A percentile compares a stretch with the other conserved stretches of the same genome.
These are phyloP conservation scores for Leptomonas pyrrhocoris DNA, from an alignment of 208 protist genomes.

Conservation along the genomic window DNA sequence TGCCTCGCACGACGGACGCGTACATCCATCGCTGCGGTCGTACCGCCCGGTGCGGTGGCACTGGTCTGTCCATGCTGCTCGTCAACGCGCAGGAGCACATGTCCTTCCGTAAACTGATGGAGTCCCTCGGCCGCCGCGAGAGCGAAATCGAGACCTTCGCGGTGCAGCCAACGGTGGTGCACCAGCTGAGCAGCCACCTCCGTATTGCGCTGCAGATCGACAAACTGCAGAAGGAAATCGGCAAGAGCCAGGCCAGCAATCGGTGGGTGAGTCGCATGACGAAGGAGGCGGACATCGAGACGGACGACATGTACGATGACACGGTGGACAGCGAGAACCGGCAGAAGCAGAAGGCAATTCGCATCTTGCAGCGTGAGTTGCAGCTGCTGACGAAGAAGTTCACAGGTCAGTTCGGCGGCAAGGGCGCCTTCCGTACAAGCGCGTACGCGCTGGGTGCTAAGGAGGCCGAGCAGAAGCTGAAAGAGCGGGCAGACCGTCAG, in stretches of 20 bases:
- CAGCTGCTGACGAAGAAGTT: slow-evolving; percentile 67
- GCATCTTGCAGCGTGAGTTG: slow-evolving; percentile 67
- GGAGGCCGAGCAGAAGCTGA: slow-evolving; percentile 72
- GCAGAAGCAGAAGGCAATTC: slow-evolving; percentile 80
- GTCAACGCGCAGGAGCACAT: slow-evolving; percentile 90
- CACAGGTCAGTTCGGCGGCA: slow-evolving; percentile 71
- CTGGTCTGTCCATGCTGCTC: slow-evolving; percentile 80
- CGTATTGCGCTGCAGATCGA: slow-evolving; percentile 85
- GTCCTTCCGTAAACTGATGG: slow-evolving; percentile 83
- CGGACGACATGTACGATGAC: slow-evolving; percentile 85
- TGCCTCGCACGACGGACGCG: slow-evolving; percentile 93
- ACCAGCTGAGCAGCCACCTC: slow-evolving; percentile 80
- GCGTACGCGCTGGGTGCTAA: slow-evolving; percentile 73
- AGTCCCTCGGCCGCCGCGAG: slow-evolving; percentile 67
- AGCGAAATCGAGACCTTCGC: slow-evolving; percentile 80
- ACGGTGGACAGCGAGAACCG: slow-evolving; percentile 70
- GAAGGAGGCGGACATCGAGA: slow-evolving; percentile 75
- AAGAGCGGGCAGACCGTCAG: slow-evolving; percentile 68
- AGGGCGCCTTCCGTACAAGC: slow-evolving; percentile 84
- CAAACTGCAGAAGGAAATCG: slow-evolving; percentile 86
- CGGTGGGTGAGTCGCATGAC: slow-evolving; percentile 81
- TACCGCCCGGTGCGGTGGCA: slow-evolving; percentile 92
- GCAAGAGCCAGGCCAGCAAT: slow-evolving; percentile 71
- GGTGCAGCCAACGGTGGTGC: slow-evolving; percentile 79
- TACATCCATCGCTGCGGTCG: slow-evolving; percentile 98